Evolutionary conservation across 1,284 basidiomycete species (phyloP).

Genomic region (Marasmius oreades): DNA sequence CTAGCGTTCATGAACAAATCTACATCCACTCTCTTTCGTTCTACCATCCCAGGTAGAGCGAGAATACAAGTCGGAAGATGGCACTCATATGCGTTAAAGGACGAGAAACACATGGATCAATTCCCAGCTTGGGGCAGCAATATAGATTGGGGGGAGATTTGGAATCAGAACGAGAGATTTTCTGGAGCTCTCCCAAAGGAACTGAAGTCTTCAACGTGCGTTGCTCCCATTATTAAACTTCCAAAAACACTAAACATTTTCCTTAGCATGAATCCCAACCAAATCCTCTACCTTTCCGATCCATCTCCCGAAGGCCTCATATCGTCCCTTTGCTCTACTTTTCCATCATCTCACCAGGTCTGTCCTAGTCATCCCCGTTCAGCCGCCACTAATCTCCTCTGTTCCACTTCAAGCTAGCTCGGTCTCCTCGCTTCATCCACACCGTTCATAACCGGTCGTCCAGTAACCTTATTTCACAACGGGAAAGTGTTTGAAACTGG

Average conservation of each 20-base stretch:
- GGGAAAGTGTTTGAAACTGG: slow-evolving; percentile 58
- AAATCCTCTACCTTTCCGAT: slow-evolving; percentile 64
- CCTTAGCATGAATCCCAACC: slow-evolving; percentile 27
- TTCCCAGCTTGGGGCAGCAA: slow-evolving; percentile 10
- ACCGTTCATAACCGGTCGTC: slow-evolving; percentile 81
- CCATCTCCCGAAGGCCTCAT: slow-evolving; percentile 58
- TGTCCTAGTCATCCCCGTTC: slow-evolving; percentile 14
- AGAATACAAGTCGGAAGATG: slow-evolving; percentile 65
- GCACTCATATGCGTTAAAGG: slow-evolving; percentile 48
- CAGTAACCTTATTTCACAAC: slow-evolving; percentile 72
- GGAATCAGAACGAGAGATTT: slow-evolving; percentile 33
- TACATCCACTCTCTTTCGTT: slow-evolving; percentile 46
- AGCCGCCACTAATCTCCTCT: not conserved
- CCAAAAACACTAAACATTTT: not conserved
- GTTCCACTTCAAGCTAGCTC: slow-evolving; percentile 38
- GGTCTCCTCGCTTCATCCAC: slow-evolving; percentile 78
- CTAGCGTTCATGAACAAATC: slow-evolving; percentile 43
- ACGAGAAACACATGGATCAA: slow-evolving; percentile 12
- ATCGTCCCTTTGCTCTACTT: slow-evolving; percentile 40
- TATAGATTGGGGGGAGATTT: slow-evolving; percentile 51
- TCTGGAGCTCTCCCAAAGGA: no score
- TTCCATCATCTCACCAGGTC: slow-evolving; percentile 53
- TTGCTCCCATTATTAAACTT: not conserved
- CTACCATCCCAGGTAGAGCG: slow-evolving; percentile 52
- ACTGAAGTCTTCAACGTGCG: slow-evolving; percentile 35